A percentile compares a stretch with the other conserved stretches of the same genome.
Evolutionary conservation across 371 early-diverging fungal species (phyloP).

Genomic region (Lichtheimia hyalospora): DNA sequence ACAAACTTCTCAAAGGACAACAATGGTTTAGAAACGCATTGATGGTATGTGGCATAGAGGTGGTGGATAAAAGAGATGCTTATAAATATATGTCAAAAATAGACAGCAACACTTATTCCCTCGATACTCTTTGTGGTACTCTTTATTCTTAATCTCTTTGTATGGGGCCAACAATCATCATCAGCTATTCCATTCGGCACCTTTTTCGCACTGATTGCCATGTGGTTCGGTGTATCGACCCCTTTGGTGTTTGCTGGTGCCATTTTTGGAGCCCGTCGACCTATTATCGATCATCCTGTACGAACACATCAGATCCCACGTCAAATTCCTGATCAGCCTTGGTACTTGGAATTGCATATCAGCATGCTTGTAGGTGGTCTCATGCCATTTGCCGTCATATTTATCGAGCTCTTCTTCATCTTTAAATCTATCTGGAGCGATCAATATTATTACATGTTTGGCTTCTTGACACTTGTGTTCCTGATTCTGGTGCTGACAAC

Average conservation of each 20-base stretch:
- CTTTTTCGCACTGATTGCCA: conserved; percentile 67
- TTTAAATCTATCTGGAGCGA: conserved; percentile 37
- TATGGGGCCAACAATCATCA: conserved; percentile 75
- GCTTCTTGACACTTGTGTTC: conserved; percentile 73
- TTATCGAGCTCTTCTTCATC: conserved; percentile 59
- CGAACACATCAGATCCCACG: conserved; percentile 94
- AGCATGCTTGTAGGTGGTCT: conserved; percentile 79
- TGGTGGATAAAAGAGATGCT: background rate
- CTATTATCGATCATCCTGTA: conserved; percentile 75
- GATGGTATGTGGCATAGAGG: conserved; percentile 15
- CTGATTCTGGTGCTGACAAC: conserved; percentile 79
- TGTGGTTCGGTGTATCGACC: conserved; percentile 77
- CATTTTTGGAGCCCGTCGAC: conserved; percentile 73
- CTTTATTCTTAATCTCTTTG: conserved; percentile 72
- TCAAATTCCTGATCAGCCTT: conserved; percentile 86
- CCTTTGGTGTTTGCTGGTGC: conserved; percentile 77
- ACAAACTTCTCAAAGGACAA: conserved; percentile 76
- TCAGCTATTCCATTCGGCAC: conserved; percentile 84
- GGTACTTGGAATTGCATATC: conserved; percentile 62
- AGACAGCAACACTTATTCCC: conserved; percentile 56
- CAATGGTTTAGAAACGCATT: conserved; percentile 75
- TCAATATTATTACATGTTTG: conserved; percentile 75
- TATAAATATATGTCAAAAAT: background rate
- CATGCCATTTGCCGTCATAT: conserved; percentile 89
- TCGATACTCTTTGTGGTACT: conserved; percentile 40